These are phyloP conservation scores for Fagopyrum tataricum DNA, from an alignment of 148 eudicot species.

Conservation along the genomic window DNA sequence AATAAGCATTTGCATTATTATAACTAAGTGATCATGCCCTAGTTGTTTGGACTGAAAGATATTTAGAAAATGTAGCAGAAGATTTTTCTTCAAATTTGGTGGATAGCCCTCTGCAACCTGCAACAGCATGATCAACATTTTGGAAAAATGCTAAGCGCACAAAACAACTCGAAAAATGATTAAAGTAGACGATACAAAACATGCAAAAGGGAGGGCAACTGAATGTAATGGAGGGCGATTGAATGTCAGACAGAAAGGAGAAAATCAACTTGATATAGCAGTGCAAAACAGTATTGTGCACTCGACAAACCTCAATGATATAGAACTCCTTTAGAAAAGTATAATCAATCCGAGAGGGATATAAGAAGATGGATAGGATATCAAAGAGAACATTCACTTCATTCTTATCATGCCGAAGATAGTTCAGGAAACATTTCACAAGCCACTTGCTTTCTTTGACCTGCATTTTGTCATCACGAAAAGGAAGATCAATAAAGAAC, in stretches of 20 bases:
- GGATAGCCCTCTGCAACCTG: constrained; percentile 97
- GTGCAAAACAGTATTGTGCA: background rate
- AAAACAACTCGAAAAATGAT: background rate
- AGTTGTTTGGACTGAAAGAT: constrained; percentile 83
- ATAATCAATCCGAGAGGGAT: constrained; percentile 80
- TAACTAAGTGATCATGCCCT: constrained; percentile 82
- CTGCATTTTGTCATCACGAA: constrained; percentile 39
- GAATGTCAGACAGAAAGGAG: background rate
- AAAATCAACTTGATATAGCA: background rate
- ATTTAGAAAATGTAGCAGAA: constrained; percentile 80
- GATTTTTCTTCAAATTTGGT: constrained; percentile 77
- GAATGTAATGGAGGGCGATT: background rate
- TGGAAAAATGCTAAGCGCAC: background rate
- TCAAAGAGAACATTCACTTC: constrained; percentile 94
- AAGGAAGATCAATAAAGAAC: background rate
- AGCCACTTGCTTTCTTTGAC: constrained; percentile 99
- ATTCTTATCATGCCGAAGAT: constrained; percentile 82
- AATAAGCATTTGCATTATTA: constrained; percentile 96
- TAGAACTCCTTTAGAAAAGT: constrained; percentile 96
- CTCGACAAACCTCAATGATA: constrained; percentile 70
- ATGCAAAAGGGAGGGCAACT: background rate
- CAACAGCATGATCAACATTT: background rate
- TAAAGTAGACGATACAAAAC: background rate
- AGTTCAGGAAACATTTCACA: constrained; percentile 95
- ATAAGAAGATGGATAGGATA: constrained; percentile 79